Conservation (phyloP, 805 yeast genomes). For the Blastobotrys attinorum region DNA sequence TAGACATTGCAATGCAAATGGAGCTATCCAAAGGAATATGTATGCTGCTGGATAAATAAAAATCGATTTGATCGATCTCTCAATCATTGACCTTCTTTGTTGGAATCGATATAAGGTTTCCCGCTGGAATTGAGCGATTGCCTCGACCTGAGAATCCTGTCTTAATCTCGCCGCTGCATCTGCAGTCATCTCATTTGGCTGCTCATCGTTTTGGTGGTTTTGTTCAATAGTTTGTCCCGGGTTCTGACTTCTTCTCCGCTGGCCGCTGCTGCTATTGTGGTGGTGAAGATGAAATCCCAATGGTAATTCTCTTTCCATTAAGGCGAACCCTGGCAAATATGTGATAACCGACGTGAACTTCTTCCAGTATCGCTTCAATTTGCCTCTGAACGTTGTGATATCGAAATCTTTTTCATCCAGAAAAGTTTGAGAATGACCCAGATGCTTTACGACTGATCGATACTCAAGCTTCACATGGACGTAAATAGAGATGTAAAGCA, state of each 20-base stretch:
- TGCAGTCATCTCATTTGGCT: not conserved
- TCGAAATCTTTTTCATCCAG: constrained; percentile 4
- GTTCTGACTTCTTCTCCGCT: too few species aligned
- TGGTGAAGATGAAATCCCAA: not conserved
- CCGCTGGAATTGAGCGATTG: constrained; percentile 37
- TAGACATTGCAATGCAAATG: constrained; percentile 58
- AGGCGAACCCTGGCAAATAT: constrained; percentile 17
- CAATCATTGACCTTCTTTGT: constrained; percentile 54
- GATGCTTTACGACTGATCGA: constrained; percentile 20
- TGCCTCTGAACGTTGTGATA: constrained; percentile 1
- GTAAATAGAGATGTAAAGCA: constrained; percentile 64
- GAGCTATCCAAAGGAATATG: constrained; percentile 73
- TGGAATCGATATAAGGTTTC: constrained; percentile 57
- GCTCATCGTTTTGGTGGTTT: not conserved
- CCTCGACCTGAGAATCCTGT: constrained; percentile 10
- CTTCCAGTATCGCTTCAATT: constrained; percentile 3
- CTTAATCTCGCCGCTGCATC: constrained; percentile 1
- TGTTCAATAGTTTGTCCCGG: not conserved
- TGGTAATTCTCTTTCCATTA: constrained; percentile 2
- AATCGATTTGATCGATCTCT: constrained; percentile 69
- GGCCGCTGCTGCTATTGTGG: not conserved
- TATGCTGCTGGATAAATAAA: constrained; percentile 82
- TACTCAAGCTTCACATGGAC: constrained; percentile 45
- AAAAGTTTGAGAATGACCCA: constrained; percentile 24
- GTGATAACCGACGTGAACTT: constrained; percentile 7